Evolutionary conservation across 169 alveolate species (phyloP).

Genomic region (Plasmodium malariae): DNA sequence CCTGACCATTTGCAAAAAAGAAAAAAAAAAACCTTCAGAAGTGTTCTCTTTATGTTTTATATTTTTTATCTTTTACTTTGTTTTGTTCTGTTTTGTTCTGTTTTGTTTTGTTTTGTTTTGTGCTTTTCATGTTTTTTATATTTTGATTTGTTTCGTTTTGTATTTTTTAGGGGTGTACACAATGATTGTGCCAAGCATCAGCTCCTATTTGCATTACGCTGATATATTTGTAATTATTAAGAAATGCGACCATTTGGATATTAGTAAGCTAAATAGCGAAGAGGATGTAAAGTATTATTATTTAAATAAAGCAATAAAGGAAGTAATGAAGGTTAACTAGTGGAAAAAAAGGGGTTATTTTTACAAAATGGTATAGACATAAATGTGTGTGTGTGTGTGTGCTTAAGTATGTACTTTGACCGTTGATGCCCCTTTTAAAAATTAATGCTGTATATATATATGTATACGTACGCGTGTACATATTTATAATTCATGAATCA

Average conservation of each 20-base stretch:
- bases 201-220: constrained; percentile 46
- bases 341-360: background rate
- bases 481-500: no score
- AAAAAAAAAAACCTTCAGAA: no score
- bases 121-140: background rate
- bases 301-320: constrained; percentile 44
- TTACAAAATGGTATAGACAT: background rate
- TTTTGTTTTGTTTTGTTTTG: background rate
- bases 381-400: constrained; percentile 2
- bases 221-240: constrained; percentile 45
- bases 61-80: no score
- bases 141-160: background rate
- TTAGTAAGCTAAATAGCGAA: constrained; percentile 54
- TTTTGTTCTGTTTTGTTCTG: no score
- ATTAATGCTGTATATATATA: background rate
- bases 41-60: background rate
- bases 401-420: no score
- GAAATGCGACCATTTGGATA: constrained; percentile 56
- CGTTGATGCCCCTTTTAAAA: no score
- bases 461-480: background rate
- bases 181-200: constrained; percentile 48
- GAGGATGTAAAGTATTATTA: constrained; percentile 65
- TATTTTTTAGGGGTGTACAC: constrained; percentile 38
- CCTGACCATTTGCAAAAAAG: no score
- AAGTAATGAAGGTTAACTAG: constrained; percentile 12